Evolutionary conservation across 2,329 filamentous ascomycete genomes (phyloP), one percentile per base, ranked within the genome.

Genomic region (Hypoxylon sp.): DNA sequence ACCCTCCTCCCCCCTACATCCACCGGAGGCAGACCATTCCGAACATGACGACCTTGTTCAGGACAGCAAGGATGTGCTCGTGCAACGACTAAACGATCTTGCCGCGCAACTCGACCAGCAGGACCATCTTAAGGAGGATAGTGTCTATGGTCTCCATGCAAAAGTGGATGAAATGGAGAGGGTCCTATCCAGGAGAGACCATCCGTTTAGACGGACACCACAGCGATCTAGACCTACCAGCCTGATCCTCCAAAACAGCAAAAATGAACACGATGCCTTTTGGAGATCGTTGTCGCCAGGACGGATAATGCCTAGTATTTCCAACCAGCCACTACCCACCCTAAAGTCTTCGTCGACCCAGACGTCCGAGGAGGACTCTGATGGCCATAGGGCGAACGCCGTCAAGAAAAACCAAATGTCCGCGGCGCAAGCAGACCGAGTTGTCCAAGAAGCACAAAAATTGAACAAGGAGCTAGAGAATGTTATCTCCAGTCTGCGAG

Each of bases 381-480:
- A 46, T 17, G 39, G 21, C 24, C 39, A 47, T 15, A 15, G 48
- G n/a, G 17, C 50, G 24, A 6, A 37, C 21, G 17, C 37, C 47
- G 19, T 60, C 10, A 69, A 46, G 10, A 48, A 48, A 19, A 42
- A 62, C 7, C 65, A 39, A 42, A 68, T 73, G 53, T 73, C 74
- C 1, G 32, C 69, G 17, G 68, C 63, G 17, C 63, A 73, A 70
- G 80, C 82, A 24, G 69, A 72, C 59, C 74, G 77, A 65, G 69
- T 84, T 19, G 76, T 79, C 10, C 74, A 73, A 39, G 80, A 80
- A 62, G 81, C 81, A 17, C 79, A 85, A 48, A 82, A 81, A 68
- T 77, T 91, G 2, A 85, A 85, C 42, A 78, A 80, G 17, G 84
- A 87, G 66, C 77, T 91, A 37, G 81, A 83, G 4, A 79, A 78